A percentile compares a stretch with the other conserved stretches of the same genome.
phyloP scores from a whole-genome alignment of 2,329 filamentous ascomycete genomes.

The Endothia cerciana region DNA sequence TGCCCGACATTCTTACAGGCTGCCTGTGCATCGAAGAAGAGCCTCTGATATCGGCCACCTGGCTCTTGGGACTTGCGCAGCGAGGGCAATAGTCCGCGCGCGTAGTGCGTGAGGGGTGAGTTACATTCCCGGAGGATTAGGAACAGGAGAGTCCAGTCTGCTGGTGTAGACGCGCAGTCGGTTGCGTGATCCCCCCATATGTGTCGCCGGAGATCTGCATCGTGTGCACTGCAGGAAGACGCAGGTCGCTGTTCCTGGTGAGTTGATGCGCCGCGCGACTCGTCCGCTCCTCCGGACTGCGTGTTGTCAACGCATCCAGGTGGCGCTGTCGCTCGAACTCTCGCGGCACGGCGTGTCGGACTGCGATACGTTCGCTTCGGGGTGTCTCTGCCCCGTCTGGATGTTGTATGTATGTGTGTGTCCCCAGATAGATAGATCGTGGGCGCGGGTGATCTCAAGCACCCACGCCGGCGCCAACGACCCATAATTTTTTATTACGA shows the following conservation, averaged over 20 bases:
- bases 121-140: not conserved
- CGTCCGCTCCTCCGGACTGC: not conserved
- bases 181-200: slow-evolving; percentile 1
- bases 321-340: not conserved
- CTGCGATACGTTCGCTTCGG: not conserved
- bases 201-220: not conserved
- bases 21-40: not conserved
- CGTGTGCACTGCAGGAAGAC: not conserved
- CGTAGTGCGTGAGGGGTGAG: slow-evolving; percentile 2
- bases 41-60: slow-evolving; percentile 4
- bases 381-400: not conserved
- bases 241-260: not conserved
- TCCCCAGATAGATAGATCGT: not conserved
- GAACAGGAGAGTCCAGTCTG: not conserved
- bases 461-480: not conserved
- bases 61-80: not conserved
- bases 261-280: not conserved
- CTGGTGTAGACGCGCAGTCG: not conserved
- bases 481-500: not conserved
- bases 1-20: slow-evolving; percentile 2
- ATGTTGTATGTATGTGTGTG: not conserved
- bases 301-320: not conserved
- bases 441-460: not conserved
- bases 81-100: not conserved
- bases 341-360: not conserved